Conservation (phyloP, 805 yeast species). For the Yarrowia phangngaensis region DNA sequence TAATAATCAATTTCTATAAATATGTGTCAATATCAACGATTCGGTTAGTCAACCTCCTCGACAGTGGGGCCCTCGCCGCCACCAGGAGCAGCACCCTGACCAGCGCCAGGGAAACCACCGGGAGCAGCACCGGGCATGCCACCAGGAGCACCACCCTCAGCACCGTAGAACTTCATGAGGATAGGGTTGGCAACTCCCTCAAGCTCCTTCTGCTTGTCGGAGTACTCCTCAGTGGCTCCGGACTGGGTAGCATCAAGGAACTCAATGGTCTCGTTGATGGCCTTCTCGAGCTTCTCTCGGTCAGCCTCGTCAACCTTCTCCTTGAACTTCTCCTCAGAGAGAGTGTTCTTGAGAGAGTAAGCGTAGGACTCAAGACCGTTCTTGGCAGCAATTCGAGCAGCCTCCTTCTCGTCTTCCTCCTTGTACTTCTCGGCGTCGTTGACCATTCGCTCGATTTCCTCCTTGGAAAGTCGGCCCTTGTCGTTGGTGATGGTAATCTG, state of each 20-base stretch:
- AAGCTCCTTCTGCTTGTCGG: constrained; percentile 91
- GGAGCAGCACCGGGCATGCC: constrained; percentile 71
- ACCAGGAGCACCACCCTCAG: constrained; percentile 70
- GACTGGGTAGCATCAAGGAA: constrained; percentile 95
- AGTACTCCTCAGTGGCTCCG: constrained; percentile 86
- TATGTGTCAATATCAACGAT: constrained; percentile 7
- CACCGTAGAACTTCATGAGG: constrained; percentile 94
- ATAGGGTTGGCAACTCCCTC: constrained; percentile 95
- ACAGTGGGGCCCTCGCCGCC: constrained; percentile 68
- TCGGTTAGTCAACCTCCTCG: constrained; percentile 37
- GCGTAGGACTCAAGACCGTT: constrained; percentile 94
- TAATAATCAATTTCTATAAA: constrained; percentile 24
- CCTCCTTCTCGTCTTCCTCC: constrained; percentile 94
- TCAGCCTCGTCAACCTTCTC: constrained; percentile 71
- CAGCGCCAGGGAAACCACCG: constrained; percentile 54
- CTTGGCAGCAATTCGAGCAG: constrained; percentile 88
- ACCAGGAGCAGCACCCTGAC: constrained; percentile 57
- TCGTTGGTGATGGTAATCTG: constrained; percentile 97
- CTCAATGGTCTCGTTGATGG: constrained; percentile 76
- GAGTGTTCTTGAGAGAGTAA: constrained; percentile 83
- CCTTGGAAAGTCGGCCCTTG: constrained; percentile 97
- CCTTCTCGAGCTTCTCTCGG: constrained; percentile 64
- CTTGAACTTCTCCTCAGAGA: constrained; percentile 69
- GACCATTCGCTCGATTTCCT: constrained; percentile 97
- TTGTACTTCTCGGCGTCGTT: constrained; percentile 95